Base-by-base conservation (phyloP, 2,329 filamentous ascomycete species). In the Fusarium newnesense region DNA sequence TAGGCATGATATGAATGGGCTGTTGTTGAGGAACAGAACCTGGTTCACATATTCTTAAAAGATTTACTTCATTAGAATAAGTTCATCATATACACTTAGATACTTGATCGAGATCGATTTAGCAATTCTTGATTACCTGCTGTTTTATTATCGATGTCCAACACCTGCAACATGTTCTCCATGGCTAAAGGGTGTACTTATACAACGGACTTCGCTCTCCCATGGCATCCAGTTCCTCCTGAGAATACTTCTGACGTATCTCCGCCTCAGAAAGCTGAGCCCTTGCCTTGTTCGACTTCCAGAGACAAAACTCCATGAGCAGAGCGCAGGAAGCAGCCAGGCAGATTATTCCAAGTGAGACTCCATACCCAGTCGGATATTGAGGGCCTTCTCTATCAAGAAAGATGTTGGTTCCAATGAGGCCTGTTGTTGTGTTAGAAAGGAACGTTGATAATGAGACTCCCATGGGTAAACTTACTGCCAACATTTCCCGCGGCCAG, bases 331-430 rank as follows among this genome's bases (percentile, higher is more conserved):
- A 15, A 49, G 72, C 52, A 4, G 54, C 75, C 7, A 74, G 11
- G 7, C 69, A 72, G 18, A 71, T 64, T 7, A 80, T 70, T 3
- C 79, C 81, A 8, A 84, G 74, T 11, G 80, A 77, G 4, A 80
- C 76, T 1, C 81, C 80, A 53, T 83, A 84, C 3, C 83, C 83
- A 1, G 82, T 80, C 2, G 74, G 77, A 68, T 84, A 84, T 19
- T 53, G 67, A 4, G 83, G 83, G 3, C 73, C 79, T 56, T 83
- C 75, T n/a, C 65, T 75, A 12, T 76, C 74, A 11, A 83, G 68
- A 64, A 83, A 85, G 59, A 85, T 81, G 67, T 84, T 83, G 21
- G 76, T 79, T 46, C 81, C 81, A n/a, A 84, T 73, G 32, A 81
- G 57, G 34, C 68, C 70, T 73, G 19, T 15, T 7, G 0, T 7